Conservation (phyloP, 2,329 filamentous ascomycete species). For the Myriosclerotinia duriaeana region DNA sequence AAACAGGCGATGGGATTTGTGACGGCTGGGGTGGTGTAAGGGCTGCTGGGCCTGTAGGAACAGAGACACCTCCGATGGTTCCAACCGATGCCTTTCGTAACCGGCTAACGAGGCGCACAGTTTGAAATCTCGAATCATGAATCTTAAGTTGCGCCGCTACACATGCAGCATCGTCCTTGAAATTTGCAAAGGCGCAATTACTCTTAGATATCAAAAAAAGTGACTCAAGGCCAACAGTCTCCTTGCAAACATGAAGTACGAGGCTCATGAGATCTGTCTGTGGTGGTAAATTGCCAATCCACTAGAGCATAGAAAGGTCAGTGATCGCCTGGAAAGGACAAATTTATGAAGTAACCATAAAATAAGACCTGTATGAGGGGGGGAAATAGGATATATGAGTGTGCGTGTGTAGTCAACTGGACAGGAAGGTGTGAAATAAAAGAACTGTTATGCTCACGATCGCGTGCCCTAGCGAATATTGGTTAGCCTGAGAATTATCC, state of each 20-base stretch:
- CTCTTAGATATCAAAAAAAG: slow-evolving; percentile 95
- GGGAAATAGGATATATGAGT: background rate
- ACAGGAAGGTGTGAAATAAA: background rate
- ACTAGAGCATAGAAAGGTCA: slow-evolving; percentile 43
- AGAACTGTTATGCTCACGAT: slow-evolving; percentile 45
- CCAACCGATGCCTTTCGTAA: slow-evolving; percentile 59
- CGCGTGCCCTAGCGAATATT: slow-evolving; percentile 65
- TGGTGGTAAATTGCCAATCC: slow-evolving; percentile 91
- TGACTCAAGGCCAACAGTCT: slow-evolving; percentile 74
- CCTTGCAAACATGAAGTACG: slow-evolving; percentile 87
- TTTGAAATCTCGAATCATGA: slow-evolving; percentile 87
- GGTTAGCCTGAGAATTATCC: background rate
- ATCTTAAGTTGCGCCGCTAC: slow-evolving; percentile 75
- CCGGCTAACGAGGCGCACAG: slow-evolving; percentile 81
- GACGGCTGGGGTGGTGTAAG: slow-evolving; percentile 32
- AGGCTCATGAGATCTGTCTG: slow-evolving; percentile 77
- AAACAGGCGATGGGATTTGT: slow-evolving; percentile 33
- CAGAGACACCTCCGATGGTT: slow-evolving; percentile 36
- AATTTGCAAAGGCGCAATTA: slow-evolving; percentile 97
- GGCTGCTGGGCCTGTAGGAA: slow-evolving; percentile 39
- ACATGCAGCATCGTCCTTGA: slow-evolving; percentile 76
- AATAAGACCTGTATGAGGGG: background rate
- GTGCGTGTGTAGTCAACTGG: background rate
- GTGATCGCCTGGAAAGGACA: background rate
- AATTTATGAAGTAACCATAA: too few relatives aligned